A percentile compares a stretch with the other conserved stretches of the same genome.
These are phyloP conservation scores for Kazachstania kunashirensis DNA, from an alignment of 805 yeast genomes.

Conservation along the genomic window DNA sequence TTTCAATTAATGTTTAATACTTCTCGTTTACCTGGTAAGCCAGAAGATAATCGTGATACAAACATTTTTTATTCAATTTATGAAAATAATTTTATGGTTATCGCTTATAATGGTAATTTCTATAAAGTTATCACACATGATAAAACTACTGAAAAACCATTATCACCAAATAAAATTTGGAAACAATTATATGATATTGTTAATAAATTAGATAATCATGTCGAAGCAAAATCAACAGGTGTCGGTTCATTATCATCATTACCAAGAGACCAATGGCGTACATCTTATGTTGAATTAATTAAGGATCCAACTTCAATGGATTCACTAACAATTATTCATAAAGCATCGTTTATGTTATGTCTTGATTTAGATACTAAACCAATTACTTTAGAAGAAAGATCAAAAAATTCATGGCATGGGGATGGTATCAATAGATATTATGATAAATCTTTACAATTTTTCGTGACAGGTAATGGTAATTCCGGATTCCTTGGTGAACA, in stretches of 20 bases:
- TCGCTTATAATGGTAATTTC: slow-evolving; percentile 67
- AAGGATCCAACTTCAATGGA: slow-evolving; percentile 52
- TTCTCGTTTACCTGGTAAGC: slow-evolving; percentile 56
- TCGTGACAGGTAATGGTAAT: slow-evolving; percentile 70
- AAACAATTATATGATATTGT: slow-evolving; percentile 51
- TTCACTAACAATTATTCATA: slow-evolving; percentile 58
- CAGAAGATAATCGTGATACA: slow-evolving; percentile 44
- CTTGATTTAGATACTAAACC: slow-evolving; percentile 61
- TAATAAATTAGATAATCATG: slow-evolving; percentile 12
- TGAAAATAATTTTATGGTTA: slow-evolving; percentile 58
- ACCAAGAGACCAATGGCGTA: slow-evolving; percentile 76
- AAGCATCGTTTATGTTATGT: slow-evolving; percentile 71
- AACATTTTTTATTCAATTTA: slow-evolving; percentile 41
- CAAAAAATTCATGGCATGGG: slow-evolving; percentile 91
- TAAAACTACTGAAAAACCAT: slow-evolving; percentile 23
- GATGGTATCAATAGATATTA: slow-evolving; percentile 82
- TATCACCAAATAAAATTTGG: slow-evolving; percentile 42
- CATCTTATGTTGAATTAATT: slow-evolving; percentile 46
- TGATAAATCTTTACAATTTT: slow-evolving; percentile 84
- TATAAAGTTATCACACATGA: slow-evolving; percentile 64
- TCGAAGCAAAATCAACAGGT: slow-evolving; percentile 30
- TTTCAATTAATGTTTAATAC: slow-evolving; percentile 87
- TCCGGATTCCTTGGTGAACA: slow-evolving; percentile 96
- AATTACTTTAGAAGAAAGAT: slow-evolving; percentile 69
- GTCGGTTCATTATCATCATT: slow-evolving; percentile 75